Evolutionary conservation across 345 rosid species (phyloP).

Genomic region (Dipteronia sinensis): DNA sequence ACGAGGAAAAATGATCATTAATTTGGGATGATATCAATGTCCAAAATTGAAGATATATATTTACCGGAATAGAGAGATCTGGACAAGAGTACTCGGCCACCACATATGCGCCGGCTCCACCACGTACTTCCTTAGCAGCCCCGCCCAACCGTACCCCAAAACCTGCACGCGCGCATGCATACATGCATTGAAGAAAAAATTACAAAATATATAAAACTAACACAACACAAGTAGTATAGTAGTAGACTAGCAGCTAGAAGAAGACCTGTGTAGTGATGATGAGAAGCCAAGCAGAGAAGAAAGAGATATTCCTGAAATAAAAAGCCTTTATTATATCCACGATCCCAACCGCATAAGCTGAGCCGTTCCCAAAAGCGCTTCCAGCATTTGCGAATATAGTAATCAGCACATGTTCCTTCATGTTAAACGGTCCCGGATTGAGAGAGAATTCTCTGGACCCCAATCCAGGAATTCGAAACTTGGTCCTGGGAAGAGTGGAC

Average conservation of each 20-base stretch:
- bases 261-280: slow-evolving; percentile 47
- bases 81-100: slow-evolving; percentile 44
- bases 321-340: slow-evolving; percentile 40
- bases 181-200: too few species aligned
- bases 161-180: slow-evolving; percentile 19
- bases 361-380: slow-evolving; percentile 30
- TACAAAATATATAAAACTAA: background rate
- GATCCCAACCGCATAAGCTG: slow-evolving; percentile 45
- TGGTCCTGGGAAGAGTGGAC: slow-evolving; percentile 23
- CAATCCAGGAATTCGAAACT: slow-evolving; percentile 32
- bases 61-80: slow-evolving; percentile 37
- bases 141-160: slow-evolving; percentile 40
- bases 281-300: slow-evolving; percentile 39
- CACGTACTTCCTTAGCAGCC: slow-evolving; percentile 39
- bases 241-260: background rate
- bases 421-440: slow-evolving; percentile 43
- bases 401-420: slow-evolving; percentile 42
- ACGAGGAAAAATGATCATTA: too few species aligned
- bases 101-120: slow-evolving; percentile 43
- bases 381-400: slow-evolving; percentile 43
- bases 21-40: too few species aligned
- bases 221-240: background rate
- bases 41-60: background rate
- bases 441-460: slow-evolving; percentile 33
- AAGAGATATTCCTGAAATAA: slow-evolving; percentile 31